Evolutionary conservation across 148 eudicot species (phyloP).

Genomic region (Rhododendron vialii): DNA sequence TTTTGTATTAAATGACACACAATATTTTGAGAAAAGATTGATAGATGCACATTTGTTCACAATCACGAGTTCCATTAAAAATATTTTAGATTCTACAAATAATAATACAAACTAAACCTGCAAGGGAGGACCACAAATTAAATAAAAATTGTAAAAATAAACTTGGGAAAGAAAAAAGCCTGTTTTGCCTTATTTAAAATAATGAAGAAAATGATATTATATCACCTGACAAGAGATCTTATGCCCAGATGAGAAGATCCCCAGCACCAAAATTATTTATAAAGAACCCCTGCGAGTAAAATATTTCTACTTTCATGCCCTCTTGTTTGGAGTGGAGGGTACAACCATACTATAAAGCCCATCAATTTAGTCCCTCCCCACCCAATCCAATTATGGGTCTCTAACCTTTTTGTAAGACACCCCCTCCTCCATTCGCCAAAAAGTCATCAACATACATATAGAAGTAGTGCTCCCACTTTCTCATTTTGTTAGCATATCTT

Average conservation of each 20-base stretch:
- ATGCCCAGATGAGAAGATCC: constrained; percentile 50
- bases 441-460: neutral
- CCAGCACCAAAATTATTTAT: constrained; percentile 29
- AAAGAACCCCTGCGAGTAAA: neutral
- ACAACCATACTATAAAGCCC: constrained; percentile 29
- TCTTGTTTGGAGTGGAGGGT: constrained; percentile 63
- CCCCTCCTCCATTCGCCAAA: neutral
- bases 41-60: neutral
- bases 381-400: constrained; percentile 14
- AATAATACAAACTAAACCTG: neutral
- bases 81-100: neutral
- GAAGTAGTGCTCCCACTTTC: neutral
- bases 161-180: neutral
- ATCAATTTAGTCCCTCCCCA: constrained; percentile 8
- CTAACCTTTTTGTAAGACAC: constrained; percentile 32
- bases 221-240: constrained; percentile 68
- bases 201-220: constrained; percentile 8
- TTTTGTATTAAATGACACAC: neutral
- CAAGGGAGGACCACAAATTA: neutral
- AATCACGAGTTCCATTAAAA: neutral
- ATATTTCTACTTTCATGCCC: constrained; percentile 28
- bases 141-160: neutral
- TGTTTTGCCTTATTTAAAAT: constrained; percentile 9
- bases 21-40: neutral
- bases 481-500: neutral